phyloP scores from a whole-genome alignment of 2,329 filamentous ascomycete species.

The Harringtonia lauricola region DNA sequence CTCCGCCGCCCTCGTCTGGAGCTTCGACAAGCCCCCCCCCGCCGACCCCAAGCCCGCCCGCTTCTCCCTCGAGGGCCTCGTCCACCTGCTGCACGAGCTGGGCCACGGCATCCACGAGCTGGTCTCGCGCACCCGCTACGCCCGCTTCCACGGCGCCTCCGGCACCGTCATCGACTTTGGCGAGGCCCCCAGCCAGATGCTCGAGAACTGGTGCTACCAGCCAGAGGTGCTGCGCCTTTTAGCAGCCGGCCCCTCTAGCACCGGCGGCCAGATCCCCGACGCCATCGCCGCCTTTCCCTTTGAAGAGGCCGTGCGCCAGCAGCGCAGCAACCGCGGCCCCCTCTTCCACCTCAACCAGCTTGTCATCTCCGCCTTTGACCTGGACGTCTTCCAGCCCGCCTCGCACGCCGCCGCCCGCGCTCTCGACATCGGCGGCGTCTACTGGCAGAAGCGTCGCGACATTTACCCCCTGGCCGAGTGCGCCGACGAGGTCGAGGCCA shows the following conservation, averaged over 20 bases:
- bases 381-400: constrained; percentile 55
- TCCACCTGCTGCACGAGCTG: constrained; percentile 69
- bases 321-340: constrained; percentile 67
- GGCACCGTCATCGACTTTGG: constrained; percentile 54
- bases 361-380: constrained; percentile 72
- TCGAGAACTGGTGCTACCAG: constrained; percentile 67
- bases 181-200: constrained; percentile 60
- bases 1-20: constrained; percentile 69
- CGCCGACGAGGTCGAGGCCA: constrained; percentile 56
- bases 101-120: constrained; percentile 61
- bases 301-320: constrained; percentile 60
- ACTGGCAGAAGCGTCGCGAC: constrained; percentile 57
- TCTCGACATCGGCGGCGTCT: constrained; percentile 54
- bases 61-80: constrained; percentile 71
- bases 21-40: constrained; percentile 68
- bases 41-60: constrained; percentile 55
- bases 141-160: constrained; percentile 55
- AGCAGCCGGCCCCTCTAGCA: constrained; percentile 30
- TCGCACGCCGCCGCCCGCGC: too few relatives aligned
- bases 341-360: constrained; percentile 67
- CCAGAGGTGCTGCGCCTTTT: constrained; percentile 52
- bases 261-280: constrained; percentile 55
- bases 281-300: constrained; percentile 58
- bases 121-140: constrained; percentile 46
- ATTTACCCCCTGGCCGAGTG: constrained; percentile 58